phyloP scores from a whole-genome alignment of 2,329 filamentous ascomycete genomes.

The Fusarium tuaranense region DNA sequence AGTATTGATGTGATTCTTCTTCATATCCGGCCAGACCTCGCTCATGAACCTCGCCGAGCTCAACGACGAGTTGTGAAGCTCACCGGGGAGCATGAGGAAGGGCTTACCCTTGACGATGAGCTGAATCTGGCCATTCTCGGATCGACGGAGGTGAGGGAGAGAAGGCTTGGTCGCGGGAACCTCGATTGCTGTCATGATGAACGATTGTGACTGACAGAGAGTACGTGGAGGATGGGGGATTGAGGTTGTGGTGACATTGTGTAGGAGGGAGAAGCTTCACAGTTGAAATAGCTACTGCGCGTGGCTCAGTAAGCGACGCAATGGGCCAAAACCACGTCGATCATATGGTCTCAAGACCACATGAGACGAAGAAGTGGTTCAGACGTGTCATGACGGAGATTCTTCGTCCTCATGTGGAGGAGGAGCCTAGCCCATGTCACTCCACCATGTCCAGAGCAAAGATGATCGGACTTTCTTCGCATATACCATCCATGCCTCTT shows the following conservation, averaged over 20 bases:
- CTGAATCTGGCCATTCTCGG: constrained; percentile 46
- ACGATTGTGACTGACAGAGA: background rate
- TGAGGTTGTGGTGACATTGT: background rate
- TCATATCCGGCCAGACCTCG: constrained; percentile 48
- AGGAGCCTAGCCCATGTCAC: background rate
- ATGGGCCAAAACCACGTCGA: background rate
- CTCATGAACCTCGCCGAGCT: constrained; percentile 50
- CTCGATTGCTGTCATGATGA: constrained; percentile 29
- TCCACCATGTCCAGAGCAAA: background rate
- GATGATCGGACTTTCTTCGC: constrained; percentile 32
- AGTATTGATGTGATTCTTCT: constrained; percentile 46
- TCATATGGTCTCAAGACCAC: background rate
- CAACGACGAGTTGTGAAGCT: constrained; percentile 53
- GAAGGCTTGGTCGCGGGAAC: background rate
- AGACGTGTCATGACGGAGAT: constrained; percentile 8
- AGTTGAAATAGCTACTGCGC: constrained; percentile 24
- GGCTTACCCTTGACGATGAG: constrained; percentile 53
- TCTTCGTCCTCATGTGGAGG: constrained; percentile 1
- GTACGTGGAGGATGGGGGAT: background rate
- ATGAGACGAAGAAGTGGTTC: background rate
- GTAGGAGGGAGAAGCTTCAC: background rate
- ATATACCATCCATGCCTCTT: background rate
- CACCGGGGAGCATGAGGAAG: constrained; percentile 50
- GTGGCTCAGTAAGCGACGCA: background rate
- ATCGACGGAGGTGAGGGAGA: constrained; percentile 33